Base-by-base conservation (phyloP, 495 filamentous ascomycete species). In the Haplographium delicatum region DNA sequence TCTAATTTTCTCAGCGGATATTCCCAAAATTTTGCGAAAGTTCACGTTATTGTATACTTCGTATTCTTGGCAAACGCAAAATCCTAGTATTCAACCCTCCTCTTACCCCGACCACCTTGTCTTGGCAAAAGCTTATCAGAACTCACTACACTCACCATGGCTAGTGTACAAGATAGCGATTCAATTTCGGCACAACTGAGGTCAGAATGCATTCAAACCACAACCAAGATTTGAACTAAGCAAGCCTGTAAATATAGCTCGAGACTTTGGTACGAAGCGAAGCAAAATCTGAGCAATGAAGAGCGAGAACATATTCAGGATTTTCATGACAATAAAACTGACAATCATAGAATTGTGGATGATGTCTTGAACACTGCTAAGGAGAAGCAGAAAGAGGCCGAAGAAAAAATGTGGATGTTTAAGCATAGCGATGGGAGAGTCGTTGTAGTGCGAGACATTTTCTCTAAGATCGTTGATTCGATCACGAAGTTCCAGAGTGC, bases 401-500 rank as follows among this genome's bases (percentile, higher is more conserved):
- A 40, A 41, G 47, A 45, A 8, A 63, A 62, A 40, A 46, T 49
- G 4, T 63, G 62, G 62, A 50, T 34, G 16, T 58, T 46, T 40
- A 53, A 41, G 23, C 54, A 50, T n/a, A 50, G 44, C 4, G 64
- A 61, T 44, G 58, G 62, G 4, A 54, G 67, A 9, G 55, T 51
- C 30, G 50, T 73, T 23, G 60, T 65, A 15, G 26, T 72, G 5
- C 39, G 66, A 38, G 66, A 73, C 26, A 28, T 67, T 1, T 57
- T 68, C 30, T 57, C 63, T 3, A 73, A 70, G 50, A 58, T 72
- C n/a, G 53, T 62, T 5, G 48, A 43, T 15, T 71, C 61, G 62
- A 47, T 72, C n/a, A 49, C 65, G 9, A 65, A 59, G 16, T 72
- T 73, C 56, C 68, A 62, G 42, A 50, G 55, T 20, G 47, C 69